A percentile compares a stretch with the other conserved stretches of the same genome.
Conservation (phyloP, 345 rosid genomes). For the Ricinus communis region DNA sequence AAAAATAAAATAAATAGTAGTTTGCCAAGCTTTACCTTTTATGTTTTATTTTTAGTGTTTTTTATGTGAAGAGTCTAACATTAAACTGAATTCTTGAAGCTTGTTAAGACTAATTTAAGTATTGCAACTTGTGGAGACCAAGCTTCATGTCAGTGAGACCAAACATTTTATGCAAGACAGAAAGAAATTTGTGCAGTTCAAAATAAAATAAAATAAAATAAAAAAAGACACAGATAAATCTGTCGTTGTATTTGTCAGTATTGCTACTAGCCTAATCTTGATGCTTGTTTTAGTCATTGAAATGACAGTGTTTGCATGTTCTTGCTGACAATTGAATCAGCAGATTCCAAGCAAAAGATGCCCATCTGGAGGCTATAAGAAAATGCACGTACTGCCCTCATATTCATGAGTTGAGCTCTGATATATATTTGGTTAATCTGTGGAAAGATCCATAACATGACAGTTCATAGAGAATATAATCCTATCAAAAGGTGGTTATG, state of each 20-base stretch:
- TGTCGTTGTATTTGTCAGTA: conserved; percentile 2
- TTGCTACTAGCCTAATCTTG: not conserved
- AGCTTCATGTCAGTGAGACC: conserved; percentile 17
- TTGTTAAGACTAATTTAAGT: not conserved
- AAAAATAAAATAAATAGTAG: not conserved
- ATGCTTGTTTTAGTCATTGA: not conserved
- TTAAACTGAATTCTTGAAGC: not conserved
- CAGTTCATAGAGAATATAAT: not conserved
- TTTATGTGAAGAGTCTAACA: too few relatives aligned
- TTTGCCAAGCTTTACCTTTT: not conserved
- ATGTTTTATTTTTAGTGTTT: not conserved
- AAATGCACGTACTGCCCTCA: not conserved
- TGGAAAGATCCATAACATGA: not conserved
- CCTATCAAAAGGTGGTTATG: not conserved
- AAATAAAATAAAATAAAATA: too few relatives aligned
- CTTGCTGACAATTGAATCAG: too few relatives aligned
- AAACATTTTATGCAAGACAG: conserved; percentile 9
- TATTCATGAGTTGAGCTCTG: conserved; percentile 9
- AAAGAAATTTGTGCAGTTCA: not conserved
- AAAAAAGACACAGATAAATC: not conserved
- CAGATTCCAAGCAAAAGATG: too few relatives aligned
- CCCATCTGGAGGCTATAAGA: too few relatives aligned
- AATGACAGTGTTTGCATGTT: too few relatives aligned
- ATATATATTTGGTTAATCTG: too few relatives aligned
- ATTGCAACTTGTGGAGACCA: not conserved